A percentile compares a stretch with the other conserved stretches of the same genome.
Evolutionary conservation across 169 alveolate genomes (phyloP).

Genomic region (Plasmodium falciparum): DNA sequence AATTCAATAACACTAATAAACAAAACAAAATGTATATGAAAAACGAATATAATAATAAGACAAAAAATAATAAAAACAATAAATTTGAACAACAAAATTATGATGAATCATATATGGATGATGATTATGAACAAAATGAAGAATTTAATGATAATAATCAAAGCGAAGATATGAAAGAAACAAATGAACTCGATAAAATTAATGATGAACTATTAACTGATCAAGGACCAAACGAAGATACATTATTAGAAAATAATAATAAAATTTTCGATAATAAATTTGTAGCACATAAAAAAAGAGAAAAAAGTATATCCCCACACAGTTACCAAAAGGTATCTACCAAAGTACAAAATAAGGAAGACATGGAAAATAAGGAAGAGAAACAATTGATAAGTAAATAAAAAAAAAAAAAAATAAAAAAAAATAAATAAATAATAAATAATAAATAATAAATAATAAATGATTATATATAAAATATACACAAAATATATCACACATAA

Average conservation of each 20-base stretch:
- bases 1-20: neutral
- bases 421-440: neutral
- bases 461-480: no score
- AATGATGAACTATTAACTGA: constrained; percentile 10
- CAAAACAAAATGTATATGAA: neutral
- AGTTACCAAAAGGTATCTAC: constrained; percentile 7
- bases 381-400: no score
- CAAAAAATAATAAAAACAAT: neutral
- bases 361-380: neutral
- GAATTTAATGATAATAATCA: constrained; percentile 5
- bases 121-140: constrained; percentile 6
- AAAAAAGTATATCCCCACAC: constrained; percentile 38
- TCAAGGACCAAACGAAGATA: constrained; percentile 56
- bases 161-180: constrained; percentile 2
- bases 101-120: neutral
- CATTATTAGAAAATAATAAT: constrained; percentile 25
- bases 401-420: neutral
- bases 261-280: constrained; percentile 4
- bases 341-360: neutral
- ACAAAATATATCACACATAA: no score
- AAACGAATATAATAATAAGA: constrained; percentile 4
- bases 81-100: no score
- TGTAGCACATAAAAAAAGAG: constrained; percentile 48
- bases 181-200: constrained; percentile 1
- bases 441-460: no score